These are phyloP conservation scores for Ambrosia trifida DNA, from an alignment of 129 eudicot genomes.

Conservation along the genomic window DNA sequence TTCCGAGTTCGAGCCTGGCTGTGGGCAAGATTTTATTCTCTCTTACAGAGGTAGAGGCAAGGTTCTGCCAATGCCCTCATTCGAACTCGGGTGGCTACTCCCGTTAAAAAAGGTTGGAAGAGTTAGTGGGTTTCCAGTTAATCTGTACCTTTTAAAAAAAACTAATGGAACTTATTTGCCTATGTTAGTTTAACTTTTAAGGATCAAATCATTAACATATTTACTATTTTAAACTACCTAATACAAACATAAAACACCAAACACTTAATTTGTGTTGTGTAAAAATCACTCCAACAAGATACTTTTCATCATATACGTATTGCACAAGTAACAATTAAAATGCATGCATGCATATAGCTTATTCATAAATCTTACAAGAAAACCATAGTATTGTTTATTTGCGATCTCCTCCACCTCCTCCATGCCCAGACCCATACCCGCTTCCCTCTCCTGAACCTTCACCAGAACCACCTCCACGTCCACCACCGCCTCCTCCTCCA, in stretches of 20 bases:
- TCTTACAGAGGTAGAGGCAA: too few species aligned
- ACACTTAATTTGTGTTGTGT: slow-evolving; percentile 9
- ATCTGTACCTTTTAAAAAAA: too few species aligned
- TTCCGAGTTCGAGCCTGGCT: too few species aligned
- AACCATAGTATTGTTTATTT: slow-evolving; percentile 13
- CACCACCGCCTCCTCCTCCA: slow-evolving; percentile 28
- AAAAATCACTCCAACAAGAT: not conserved
- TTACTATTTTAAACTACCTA: too few species aligned
- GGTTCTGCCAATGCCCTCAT: too few species aligned
- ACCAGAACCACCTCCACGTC: slow-evolving; percentile 40
- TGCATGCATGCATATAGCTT: slow-evolving; percentile 18
- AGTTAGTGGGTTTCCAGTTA: too few species aligned
- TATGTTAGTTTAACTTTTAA: too few species aligned
- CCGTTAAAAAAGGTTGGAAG: too few species aligned
- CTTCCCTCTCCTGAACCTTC: slow-evolving; percentile 56
- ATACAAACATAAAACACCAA: not conserved
- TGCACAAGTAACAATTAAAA: slow-evolving; percentile 1
- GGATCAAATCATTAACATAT: too few species aligned
- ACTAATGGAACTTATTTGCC: too few species aligned
- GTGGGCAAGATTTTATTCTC: too few species aligned
- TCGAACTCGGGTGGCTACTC: too few species aligned
- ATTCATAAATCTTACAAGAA: slow-evolving; percentile 6
- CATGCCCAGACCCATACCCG: slow-evolving; percentile 63
- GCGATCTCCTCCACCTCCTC: slow-evolving; percentile 54
- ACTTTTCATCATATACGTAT: not conserved